Base-by-base conservation (phyloP, 208 protist genomes). In the Leishmania amazonensis region DNA sequence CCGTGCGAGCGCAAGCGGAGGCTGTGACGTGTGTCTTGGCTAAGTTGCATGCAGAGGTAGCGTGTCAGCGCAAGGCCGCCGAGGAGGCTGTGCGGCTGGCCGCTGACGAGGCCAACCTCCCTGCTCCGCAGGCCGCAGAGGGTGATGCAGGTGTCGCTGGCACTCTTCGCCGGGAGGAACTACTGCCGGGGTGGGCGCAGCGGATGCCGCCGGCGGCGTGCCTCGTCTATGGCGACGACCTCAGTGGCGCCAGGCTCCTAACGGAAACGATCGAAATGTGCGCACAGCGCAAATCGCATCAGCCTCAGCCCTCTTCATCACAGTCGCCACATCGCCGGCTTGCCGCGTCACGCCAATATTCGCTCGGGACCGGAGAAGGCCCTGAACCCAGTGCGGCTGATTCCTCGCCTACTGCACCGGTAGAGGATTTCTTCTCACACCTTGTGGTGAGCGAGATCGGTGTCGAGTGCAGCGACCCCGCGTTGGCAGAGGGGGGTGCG, bases 51-150 rank as follows among this genome's bases (percentile, higher is more conserved):
- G 79, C 38, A n/a, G 81, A 88, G 64, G 84, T 83, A 42, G 72
- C 81, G 58, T 83, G 83, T 6, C 88, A 87, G 79, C 85, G 86
- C 60, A 97, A 97, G 81, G 76, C 96, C 15, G 97, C 98, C 67
- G 93, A 96, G 13, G 98, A 99, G 81, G 96, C 96, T 81, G 90
- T 99, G 54, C 94, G 98, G 7, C 87, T 89, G 17, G 80, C 89
- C n/a, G 85, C 76, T 54, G 80, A 89, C 65, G 88, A 83, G 35
- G 57, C 81, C 6, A 83, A 67, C 75, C 28, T 35, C 31, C 13
- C 60, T 31, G 57, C 58, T 13, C 76, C 78, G 13, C 24, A 38
- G 2, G 17, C 38, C n/a, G 7, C 45, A 68, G 68, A 77, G 42
- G 51, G 54, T 64, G 71, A 78, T 8, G 75, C 67, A 51, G 73